Evolutionary conservation across 345 rosid genomes (phyloP).

Genomic region (Conringia planisiliqua): DNA sequence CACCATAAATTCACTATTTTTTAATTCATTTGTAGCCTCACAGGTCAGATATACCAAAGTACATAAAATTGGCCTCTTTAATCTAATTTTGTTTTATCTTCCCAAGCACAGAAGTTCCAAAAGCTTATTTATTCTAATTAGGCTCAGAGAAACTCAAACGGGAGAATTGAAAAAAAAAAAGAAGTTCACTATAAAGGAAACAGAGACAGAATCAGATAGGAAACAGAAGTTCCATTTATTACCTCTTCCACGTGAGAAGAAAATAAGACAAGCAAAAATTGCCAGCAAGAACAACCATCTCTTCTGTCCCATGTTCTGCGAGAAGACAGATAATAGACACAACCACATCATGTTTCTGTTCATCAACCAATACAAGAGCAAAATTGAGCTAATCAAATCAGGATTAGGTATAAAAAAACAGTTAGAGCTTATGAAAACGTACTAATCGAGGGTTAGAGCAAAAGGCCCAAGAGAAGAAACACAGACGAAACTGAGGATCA

Average conservation of each 20-base stretch:
- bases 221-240: neutral
- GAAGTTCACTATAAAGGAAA: neutral
- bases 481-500: neutral
- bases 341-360: neutral
- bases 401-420: neutral
- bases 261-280: constrained; percentile 34
- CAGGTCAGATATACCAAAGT: neutral
- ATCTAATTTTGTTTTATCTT: no score
- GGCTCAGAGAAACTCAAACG: neutral
- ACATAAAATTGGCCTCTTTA: neutral
- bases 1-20: neutral
- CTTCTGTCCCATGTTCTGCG: constrained; percentile 45
- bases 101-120: neutral
- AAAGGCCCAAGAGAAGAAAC: neutral
- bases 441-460: neutral
- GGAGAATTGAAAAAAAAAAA: neutral
- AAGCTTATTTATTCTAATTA: neutral
- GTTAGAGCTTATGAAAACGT: neutral
- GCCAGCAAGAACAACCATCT: constrained; percentile 35
- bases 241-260: constrained; percentile 49
- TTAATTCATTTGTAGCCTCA: neutral
- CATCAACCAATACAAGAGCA: neutral
- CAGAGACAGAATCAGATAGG: neutral
- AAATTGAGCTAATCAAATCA: neutral
- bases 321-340: neutral